phyloP scores from a whole-genome alignment of 768 basidiomycete genomes.

The Gloeopeniophorella convolvens region DNA sequence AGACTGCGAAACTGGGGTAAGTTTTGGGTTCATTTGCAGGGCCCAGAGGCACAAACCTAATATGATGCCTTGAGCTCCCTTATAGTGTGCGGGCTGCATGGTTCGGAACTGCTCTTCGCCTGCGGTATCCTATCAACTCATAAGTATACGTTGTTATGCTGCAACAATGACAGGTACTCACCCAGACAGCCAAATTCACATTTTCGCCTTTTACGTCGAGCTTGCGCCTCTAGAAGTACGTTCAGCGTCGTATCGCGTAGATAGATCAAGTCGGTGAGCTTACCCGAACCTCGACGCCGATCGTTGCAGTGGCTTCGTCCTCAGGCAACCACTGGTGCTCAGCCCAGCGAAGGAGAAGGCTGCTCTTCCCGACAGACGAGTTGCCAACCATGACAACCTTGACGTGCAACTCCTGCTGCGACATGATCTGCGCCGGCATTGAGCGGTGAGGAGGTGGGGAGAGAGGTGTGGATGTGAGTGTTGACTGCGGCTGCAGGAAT shows the following conservation, averaged over 20 bases:
- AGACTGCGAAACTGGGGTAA: constrained; percentile 45
- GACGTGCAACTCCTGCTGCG: constrained; percentile 47
- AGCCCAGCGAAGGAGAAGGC: constrained; percentile 87
- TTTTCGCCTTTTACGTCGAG: constrained; percentile 78
- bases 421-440: neutral
- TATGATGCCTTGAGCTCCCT: constrained; percentile 79
- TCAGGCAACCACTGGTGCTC: constrained; percentile 93
- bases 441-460: neutral
- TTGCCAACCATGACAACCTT: constrained; percentile 82
- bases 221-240: constrained; percentile 60
- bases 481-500: neutral
- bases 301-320: constrained; percentile 82
- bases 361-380: constrained; percentile 88
- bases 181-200: constrained; percentile 95
- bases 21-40: neutral
- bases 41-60: constrained; percentile 39
- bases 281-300: constrained; percentile 79
- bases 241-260: neutral
- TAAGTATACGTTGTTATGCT: neutral
- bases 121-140: constrained; percentile 66
- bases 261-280: constrained; percentile 25
- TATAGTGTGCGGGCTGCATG: constrained; percentile 90
- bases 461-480: neutral
- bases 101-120: constrained; percentile 96
- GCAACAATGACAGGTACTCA: constrained; percentile 32